Percentiles rank a stretch among this genome's conserved stretches.
These are phyloP conservation scores for Alternaria arborescens DNA, from an alignment of 2,329 filamentous ascomycete species.

Conservation along the genomic window DNA sequence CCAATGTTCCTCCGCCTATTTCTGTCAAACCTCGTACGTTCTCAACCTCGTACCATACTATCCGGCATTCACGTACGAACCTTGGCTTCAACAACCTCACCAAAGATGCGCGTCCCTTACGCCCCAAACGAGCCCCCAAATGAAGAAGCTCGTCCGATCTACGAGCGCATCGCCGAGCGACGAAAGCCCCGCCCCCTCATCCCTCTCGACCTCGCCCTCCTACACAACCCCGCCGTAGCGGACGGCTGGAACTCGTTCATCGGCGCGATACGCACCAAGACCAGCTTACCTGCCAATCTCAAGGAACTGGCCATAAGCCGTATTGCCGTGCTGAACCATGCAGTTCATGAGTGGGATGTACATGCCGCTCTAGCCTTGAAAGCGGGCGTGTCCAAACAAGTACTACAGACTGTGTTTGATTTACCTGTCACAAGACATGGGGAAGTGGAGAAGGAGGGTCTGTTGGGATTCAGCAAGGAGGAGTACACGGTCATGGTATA, in stretches of 20 bases:
- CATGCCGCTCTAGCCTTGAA: constrained; percentile 74
- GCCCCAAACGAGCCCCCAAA: constrained; percentile 59
- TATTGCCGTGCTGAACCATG: constrained; percentile 82
- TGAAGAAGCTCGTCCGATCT: constrained; percentile 58
- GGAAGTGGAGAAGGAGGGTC: constrained; percentile 19
- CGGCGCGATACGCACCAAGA: constrained; percentile 64
- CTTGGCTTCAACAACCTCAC: constrained; percentile 12
- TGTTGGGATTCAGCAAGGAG: constrained; percentile 49
- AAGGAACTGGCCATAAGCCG: constrained; percentile 82
- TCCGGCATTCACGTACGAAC: background rate
- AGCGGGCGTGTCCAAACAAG: constrained; percentile 67
- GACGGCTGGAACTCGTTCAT: constrained; percentile 69
- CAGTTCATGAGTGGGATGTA: constrained; percentile 86
- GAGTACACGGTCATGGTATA: constrained; percentile 77
- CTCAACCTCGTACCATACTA: background rate
- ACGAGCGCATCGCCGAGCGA: constrained; percentile 62
- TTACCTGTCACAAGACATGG: constrained; percentile 33
- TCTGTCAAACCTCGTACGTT: background rate
- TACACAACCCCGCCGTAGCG: constrained; percentile 64
- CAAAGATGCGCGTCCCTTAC: constrained; percentile 65
- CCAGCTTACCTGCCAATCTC: constrained; percentile 59
- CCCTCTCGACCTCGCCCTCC: constrained; percentile 63
- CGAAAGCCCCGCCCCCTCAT: constrained; percentile 62
- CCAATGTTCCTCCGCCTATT: constrained; percentile 3
- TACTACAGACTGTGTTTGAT: constrained; percentile 58